These are phyloP conservation scores for Nothophytophthora sp. DNA, from an alignment of 352 stramenopile species.

Conservation along the genomic window DNA sequence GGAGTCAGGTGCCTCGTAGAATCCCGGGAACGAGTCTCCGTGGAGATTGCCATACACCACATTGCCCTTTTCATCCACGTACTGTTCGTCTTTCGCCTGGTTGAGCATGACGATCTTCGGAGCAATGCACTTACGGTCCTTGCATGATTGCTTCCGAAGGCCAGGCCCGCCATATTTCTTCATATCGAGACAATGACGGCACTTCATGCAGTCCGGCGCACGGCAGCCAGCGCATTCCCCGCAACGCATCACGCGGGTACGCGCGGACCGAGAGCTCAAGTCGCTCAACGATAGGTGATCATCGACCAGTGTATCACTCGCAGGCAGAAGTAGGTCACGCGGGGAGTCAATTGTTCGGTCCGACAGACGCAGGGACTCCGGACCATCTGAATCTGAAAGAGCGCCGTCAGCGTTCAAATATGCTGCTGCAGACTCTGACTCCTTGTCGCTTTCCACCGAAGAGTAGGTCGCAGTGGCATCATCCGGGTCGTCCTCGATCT, in stretches of 20 bases:
- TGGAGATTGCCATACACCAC: slow-evolving; percentile 29
- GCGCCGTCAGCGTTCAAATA: slow-evolving; percentile 22
- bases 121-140: slow-evolving; percentile 70
- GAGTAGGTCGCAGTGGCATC: slow-evolving; percentile 44
- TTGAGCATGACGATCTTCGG: slow-evolving; percentile 76
- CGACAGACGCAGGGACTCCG: slow-evolving; percentile 30
- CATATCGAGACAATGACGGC: slow-evolving; percentile 80
- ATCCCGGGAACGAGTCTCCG: slow-evolving; percentile 25
- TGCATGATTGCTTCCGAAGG: slow-evolving; percentile 83
- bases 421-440: slow-evolving; percentile 35
- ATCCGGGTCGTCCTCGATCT: slow-evolving; percentile 51
- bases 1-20: slow-evolving; percentile 31
- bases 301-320: slow-evolving; percentile 34
- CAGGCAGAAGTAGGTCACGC: slow-evolving; percentile 35
- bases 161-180: slow-evolving; percentile 85
- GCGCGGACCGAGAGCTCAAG: slow-evolving; percentile 33
- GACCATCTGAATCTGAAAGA: slow-evolving; percentile 26
- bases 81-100: slow-evolving; percentile 56
- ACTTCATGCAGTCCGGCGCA: slow-evolving; percentile 76
- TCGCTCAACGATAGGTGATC: slow-evolving; percentile 41
- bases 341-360: slow-evolving; percentile 33
- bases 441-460: slow-evolving; percentile 56
- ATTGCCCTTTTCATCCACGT: slow-evolving; percentile 49
- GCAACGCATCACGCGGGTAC: slow-evolving; percentile 74
- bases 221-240: slow-evolving; percentile 72